phyloP scores from a whole-genome alignment of 495 filamentous ascomycete species.

The Lasiosphaeria miniovina region DNA sequence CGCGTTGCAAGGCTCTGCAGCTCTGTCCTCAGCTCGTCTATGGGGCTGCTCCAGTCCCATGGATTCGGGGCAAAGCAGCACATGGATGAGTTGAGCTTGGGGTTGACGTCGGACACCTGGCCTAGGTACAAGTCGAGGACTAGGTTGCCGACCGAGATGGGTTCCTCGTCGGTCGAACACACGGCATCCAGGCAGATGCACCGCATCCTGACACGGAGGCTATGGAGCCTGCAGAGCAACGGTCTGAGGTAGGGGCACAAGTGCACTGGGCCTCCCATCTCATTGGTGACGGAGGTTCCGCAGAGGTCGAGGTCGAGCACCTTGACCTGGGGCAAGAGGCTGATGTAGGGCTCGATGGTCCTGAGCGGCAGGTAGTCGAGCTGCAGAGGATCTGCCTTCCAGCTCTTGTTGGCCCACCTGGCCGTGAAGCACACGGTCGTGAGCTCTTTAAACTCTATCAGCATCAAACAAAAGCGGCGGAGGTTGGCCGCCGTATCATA shows the following conservation, averaged over 20 bases:
- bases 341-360: constrained; percentile 14
- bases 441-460: constrained; percentile 18
- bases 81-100: constrained; percentile 22
- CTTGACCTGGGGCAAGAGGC: constrained; percentile 16
- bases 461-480: constrained; percentile 9
- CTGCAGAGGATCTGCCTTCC: constrained; percentile 17
- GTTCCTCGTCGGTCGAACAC: not conserved
- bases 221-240: constrained; percentile 10
- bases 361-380: constrained; percentile 9
- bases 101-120: constrained; percentile 17
- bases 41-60: constrained; percentile 10
- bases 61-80: not conserved
- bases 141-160: constrained; percentile 13
- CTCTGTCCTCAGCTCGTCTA: constrained; percentile 12
- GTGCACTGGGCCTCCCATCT: constrained; percentile 2
- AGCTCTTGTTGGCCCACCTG: constrained; percentile 10
- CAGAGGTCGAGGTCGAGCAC: constrained; percentile 21
- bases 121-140: constrained; percentile 18
- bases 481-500: constrained; percentile 19
- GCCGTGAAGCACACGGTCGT: constrained; percentile 12
- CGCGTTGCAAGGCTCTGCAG: constrained; percentile 7
- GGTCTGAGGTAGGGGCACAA: constrained; percentile 17
- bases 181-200: constrained; percentile 16
- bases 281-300: constrained; percentile 9
- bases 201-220: constrained; percentile 11